Evolutionary conservation across 1,284 basidiomycete species (phyloP), one percentile per base, ranked within the genome.

Genomic region (Tilletia setariae): DNA sequence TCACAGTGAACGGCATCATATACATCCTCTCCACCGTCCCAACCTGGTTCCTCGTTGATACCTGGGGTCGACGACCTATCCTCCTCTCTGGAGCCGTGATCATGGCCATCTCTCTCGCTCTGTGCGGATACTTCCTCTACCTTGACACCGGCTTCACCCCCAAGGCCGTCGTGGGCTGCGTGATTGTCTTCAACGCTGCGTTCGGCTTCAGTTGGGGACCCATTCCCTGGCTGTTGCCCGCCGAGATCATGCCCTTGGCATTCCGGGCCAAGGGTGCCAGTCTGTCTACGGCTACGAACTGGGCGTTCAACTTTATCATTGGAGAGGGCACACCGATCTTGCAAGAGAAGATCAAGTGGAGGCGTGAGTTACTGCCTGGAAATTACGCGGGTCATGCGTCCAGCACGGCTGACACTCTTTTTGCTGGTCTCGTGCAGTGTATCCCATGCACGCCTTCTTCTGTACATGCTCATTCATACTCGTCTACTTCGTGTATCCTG

Each of bases 381-480:
- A 25, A 7, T 25, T 19, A 6, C 35, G 35, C 35, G 11, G n/a
- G 28, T 0, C 6, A n/a, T 63, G 2, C 19, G 11, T 32, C 42
- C 62, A 32, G 62, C 42, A 3, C 35, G 30, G 25, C 63, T 65
- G 49, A 51, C 64, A 3, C 16, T 30, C 19, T 16, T 13, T 65
- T 11, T 9, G 16, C 30, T 2, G 35, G 6, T 40, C 11, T 7
- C 49, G 19, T 16, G 21, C 49, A 59, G 56, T 98, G 65, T 98
- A 98, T 84, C 91, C 92, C 0, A 94, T 98, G 91, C 93, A 96
- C 76, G 93, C 91, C 13, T 93, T 93, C 84, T 95, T 95, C 85
- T 94, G 94, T 82, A 87, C 88, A 16, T 89, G 90, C 79, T 93
- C 92, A 75, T 94, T 96, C 79, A 85, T 94, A 1, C 69, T 77